Percentiles rank a stretch among this genome's conserved stretches.
These are phyloP conservation scores for Nepenthes gracilis DNA, from an alignment of 148 eudicot species.

Conservation along the genomic window DNA sequence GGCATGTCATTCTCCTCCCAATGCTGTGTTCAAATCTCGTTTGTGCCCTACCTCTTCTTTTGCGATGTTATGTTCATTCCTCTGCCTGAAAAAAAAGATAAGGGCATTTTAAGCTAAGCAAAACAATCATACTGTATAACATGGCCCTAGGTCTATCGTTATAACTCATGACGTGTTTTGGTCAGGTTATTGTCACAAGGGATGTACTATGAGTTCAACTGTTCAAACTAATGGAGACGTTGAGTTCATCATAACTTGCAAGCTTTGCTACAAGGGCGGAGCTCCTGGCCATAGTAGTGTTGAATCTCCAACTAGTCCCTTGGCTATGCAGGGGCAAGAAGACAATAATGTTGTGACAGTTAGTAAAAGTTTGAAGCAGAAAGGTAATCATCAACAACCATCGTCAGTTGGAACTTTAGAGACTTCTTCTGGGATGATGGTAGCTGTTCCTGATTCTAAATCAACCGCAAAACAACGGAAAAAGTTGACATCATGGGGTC, in stretches of 20 bases:
- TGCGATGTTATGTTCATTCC: too few species aligned
- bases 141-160: too few species aligned
- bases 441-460: constrained; percentile 17
- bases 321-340: constrained; percentile 54
- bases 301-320: constrained; percentile 71
- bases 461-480: constrained; percentile 22
- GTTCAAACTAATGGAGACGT: constrained; percentile 27
- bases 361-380: constrained; percentile 20
- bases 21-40: too few species aligned
- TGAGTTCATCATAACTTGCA: constrained; percentile 49
- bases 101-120: too few species aligned
- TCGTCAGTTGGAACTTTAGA: constrained; percentile 18
- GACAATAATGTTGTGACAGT: constrained; percentile 11
- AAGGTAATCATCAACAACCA: constrained; percentile 13
- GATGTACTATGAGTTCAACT: constrained; percentile 50
- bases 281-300: constrained; percentile 21
- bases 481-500: constrained; percentile 36
- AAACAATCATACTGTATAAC: too few species aligned
- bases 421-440: constrained; percentile 25
- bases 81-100: too few species aligned
- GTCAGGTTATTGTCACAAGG: constrained; percentile 78
- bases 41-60: too few species aligned
- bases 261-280: constrained; percentile 33
- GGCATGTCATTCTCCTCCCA: too few species aligned
- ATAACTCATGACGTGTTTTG: neutral